Evolutionary conservation across 768 basidiomycete species (phyloP).

Genomic region (Lentinula detonsa): DNA sequence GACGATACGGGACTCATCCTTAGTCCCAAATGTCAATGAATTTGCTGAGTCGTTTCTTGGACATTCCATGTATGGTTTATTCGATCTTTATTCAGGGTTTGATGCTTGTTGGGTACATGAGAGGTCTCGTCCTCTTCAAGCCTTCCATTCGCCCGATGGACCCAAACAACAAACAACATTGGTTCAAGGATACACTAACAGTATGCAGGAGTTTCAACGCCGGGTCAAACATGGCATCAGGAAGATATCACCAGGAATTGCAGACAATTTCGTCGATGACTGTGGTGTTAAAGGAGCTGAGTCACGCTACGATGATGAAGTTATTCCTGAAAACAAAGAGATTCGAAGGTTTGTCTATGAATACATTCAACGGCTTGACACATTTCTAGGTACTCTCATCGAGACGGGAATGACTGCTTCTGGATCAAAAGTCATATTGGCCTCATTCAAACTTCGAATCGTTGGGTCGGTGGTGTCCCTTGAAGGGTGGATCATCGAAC

Average conservation of each 20-base stretch:
- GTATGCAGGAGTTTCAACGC: constrained; percentile 2
- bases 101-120: not conserved
- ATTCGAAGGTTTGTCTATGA: constrained; percentile 25
- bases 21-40: not conserved
- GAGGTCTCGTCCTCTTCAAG: too few relatives aligned
- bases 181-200: constrained; percentile 10
- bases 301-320: constrained; percentile 13
- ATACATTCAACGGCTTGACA: constrained; percentile 10
- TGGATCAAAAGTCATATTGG: not conserved
- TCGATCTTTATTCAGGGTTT: not conserved
- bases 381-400: not conserved
- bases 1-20: not conserved
- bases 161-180: constrained; percentile 6
- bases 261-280: constrained; percentile 18
- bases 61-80: not conserved
- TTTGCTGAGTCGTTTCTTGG: not conserved
- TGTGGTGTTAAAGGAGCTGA: constrained; percentile 18
- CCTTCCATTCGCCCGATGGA: not conserved
- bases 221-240: not conserved
- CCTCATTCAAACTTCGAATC: not conserved
- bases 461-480: not conserved
- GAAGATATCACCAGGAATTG: not conserved
- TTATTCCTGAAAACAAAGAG: constrained; percentile 15
- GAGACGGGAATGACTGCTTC: not conserved
- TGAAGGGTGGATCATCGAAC: not conserved